Percentiles rank a stretch among this genome's conserved stretches.
These are phyloP conservation scores for Dendryphion nanum DNA, from an alignment of 2,329 filamentous ascomycete species.

Conservation along the genomic window DNA sequence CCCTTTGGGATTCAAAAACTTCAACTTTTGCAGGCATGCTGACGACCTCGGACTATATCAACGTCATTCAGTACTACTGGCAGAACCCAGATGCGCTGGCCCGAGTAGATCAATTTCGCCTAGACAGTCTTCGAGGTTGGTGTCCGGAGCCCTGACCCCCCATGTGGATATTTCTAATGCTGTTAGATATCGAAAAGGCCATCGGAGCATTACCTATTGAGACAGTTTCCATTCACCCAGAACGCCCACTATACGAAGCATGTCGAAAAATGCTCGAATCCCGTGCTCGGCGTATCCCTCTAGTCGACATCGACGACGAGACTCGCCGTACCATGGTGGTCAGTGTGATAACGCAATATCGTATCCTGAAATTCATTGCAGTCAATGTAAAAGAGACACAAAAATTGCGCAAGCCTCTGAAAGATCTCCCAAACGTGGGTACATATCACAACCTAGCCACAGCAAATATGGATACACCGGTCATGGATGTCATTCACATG, in stretches of 20 bases:
- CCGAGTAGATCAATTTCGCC: constrained; percentile 87
- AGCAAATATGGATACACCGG: constrained; percentile 82
- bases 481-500: constrained; percentile 90
- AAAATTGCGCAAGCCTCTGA: constrained; percentile 80
- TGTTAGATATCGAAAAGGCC: constrained; percentile 90
- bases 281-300: constrained; percentile 85
- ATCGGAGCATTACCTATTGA: constrained; percentile 89
- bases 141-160: constrained; percentile 11
- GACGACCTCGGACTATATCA: constrained; percentile 96
- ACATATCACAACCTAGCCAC: constrained; percentile 80
- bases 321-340: constrained; percentile 90
- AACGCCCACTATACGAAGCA: constrained; percentile 88
- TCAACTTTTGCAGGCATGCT: constrained; percentile 92
- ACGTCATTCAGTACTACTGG: constrained; percentile 98
- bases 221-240: constrained; percentile 92
- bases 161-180: no score
- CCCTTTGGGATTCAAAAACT: constrained; percentile 91
- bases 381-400: constrained; percentile 91
- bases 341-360: constrained; percentile 96
- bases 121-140: constrained; percentile 86
- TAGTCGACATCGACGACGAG: constrained; percentile 92
- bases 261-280: constrained; percentile 93
- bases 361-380: constrained; percentile 97
- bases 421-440: constrained; percentile 73
- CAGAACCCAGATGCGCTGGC: constrained; percentile 89